Evolutionary conservation across 2,329 filamentous ascomycete species (phyloP).

Genomic region (Biscogniauxia marginata): DNA sequence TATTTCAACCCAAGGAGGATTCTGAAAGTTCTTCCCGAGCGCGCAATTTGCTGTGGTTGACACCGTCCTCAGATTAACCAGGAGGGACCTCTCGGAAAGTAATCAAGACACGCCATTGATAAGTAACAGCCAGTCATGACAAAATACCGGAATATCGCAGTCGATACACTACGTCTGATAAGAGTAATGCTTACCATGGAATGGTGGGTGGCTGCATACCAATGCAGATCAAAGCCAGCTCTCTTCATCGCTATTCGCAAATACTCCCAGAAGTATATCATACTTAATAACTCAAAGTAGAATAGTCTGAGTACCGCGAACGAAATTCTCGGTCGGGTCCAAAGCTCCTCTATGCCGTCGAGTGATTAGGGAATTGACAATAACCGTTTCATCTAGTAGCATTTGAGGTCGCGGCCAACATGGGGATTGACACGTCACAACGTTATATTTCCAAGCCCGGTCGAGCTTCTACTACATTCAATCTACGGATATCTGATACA

Average conservation of each 20-base stretch:
- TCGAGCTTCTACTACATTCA: neutral
- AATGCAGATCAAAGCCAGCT: constrained; percentile 18
- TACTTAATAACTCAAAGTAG: neutral
- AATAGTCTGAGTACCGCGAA: neutral
- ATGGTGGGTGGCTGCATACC: constrained; percentile 22
- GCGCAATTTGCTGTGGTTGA: too few relatives aligned
- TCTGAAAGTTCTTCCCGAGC: neutral
- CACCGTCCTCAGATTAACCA: neutral
- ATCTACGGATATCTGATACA: neutral
- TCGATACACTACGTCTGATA: constrained; percentile 9
- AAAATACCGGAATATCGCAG: constrained; percentile 7
- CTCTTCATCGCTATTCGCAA: constrained; percentile 18
- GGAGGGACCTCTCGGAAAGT: neutral
- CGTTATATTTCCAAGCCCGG: neutral
- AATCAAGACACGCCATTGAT: constrained; percentile 17
- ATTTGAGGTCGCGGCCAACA: neutral
- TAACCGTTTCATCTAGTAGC: neutral
- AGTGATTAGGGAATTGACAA: neutral
- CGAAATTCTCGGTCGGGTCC: neutral
- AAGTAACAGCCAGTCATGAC: constrained; percentile 10
- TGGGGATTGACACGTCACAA: neutral
- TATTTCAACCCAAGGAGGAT: neutral
- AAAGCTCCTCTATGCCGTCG: neutral
- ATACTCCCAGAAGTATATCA: constrained; percentile 9
- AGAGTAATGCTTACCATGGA: constrained; percentile 17